phyloP scores from a whole-genome alignment of 768 basidiomycete genomes.

The Podaxis pistillaris region DNA sequence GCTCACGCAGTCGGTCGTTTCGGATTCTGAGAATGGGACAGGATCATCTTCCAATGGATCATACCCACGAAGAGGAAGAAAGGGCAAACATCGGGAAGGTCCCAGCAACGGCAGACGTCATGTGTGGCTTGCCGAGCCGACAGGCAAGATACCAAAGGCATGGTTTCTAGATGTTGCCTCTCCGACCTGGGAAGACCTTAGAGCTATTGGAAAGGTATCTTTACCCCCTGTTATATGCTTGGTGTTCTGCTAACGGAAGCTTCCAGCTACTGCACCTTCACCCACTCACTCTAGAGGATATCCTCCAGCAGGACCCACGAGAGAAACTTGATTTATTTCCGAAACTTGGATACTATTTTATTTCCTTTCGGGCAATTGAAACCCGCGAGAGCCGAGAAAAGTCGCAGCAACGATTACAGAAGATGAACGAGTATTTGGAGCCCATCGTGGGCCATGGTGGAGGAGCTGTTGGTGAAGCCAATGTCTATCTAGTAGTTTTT shows the following conservation, averaged over 20 bases:
- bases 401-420: constrained; percentile 30
- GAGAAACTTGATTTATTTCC: constrained; percentile 91
- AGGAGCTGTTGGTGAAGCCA: constrained; percentile 66
- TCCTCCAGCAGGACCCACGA: constrained; percentile 85
- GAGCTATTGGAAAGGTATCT: constrained; percentile 77
- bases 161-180: constrained; percentile 94
- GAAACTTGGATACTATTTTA: constrained; percentile 87
- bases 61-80: constrained; percentile 28
- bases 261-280: constrained; percentile 80
- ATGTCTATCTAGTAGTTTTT: constrained; percentile 89
- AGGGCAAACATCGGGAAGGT: constrained; percentile 47
- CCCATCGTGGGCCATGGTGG: constrained; percentile 28
- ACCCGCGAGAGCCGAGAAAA: constrained; percentile 42
- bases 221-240: background rate
- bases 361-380: constrained; percentile 84
- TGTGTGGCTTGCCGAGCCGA: background rate
- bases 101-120: constrained; percentile 3
- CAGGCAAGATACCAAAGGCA: constrained; percentile 41
- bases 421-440: constrained; percentile 24
- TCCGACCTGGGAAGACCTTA: constrained; percentile 86
- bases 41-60: constrained; percentile 2
- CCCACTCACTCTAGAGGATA: constrained; percentile 91
- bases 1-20: background rate
- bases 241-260: background rate
- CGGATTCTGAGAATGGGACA: constrained; percentile 1